Base-by-base conservation (phyloP, 2,329 filamentous ascomycete genomes). In the Aspergillus costaricaensis region DNA sequence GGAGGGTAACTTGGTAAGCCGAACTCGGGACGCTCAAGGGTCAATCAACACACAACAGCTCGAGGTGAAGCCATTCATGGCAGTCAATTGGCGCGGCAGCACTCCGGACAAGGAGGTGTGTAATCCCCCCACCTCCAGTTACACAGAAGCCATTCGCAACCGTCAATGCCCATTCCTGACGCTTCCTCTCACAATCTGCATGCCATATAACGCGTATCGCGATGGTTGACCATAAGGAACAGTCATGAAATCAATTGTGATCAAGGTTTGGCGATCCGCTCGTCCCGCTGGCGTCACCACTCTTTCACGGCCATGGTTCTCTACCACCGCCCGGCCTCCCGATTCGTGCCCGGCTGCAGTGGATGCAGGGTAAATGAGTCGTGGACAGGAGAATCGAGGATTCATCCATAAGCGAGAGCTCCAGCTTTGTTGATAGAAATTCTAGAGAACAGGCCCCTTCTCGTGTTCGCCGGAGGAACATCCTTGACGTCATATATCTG, bases 211-310 rank as follows among this genome's bases (percentile, higher is more conserved):
- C 23, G 44, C 44, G 25, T 9, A 21, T 30, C 21, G 5, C 6
- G 8, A 43, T 30, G 25, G 5, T 17, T 25, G 23, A 23, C 17
- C 5, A 27, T 19, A 30, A 44, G 39, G 25, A 23, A 27, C 53
- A 47, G 53, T 55, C 39, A 39, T 55, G 53, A 55, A 39, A 55
- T 55, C 53, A 55, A 55, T 15, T 21, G 19, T n/a, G 4, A 19
- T 55, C 23, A 44, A 55, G 53, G 39, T 27, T 55, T 27, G 39
- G 36, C 17, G 25, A 55, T 55, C 53, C 53, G 53, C 53, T 55
- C 39, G 27, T 55, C 39, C 53, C 53, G 53, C 43, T 55, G 53
- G 53, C 53, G 53, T 55, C 53, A 55, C 53, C 53, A 55, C 53
- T 55, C 41, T 17, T 47, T 43, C 39, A 55, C 23, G 27, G 27